Evolutionary conservation across 306 rosid species (phyloP).

Genomic region (Cicer bijugum): DNA sequence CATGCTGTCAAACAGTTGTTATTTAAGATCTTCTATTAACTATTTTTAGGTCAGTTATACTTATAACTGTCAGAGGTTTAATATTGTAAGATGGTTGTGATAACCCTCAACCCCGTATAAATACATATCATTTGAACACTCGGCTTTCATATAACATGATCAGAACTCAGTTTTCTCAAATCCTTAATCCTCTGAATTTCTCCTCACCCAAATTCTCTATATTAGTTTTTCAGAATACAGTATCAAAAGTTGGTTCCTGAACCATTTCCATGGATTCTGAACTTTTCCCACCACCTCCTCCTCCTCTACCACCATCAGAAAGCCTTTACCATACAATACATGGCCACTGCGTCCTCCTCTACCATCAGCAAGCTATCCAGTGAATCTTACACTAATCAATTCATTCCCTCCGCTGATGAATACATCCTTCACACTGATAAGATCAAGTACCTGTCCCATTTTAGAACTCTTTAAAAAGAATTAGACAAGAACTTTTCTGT

Average conservation of each 20-base stretch:
- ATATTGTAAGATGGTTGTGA: constrained; percentile 8
- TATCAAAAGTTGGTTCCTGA: not conserved
- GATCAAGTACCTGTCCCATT: not conserved
- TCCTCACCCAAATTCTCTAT: not conserved
- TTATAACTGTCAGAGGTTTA: constrained; percentile 10
- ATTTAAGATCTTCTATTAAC: not conserved
- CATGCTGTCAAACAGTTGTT: not conserved
- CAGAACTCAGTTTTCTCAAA: constrained; percentile 6
- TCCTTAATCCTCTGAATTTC: not conserved
- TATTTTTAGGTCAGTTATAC: not conserved
- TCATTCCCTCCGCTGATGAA: not conserved
- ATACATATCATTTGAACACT: constrained; percentile 3
- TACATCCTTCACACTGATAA: not conserved
- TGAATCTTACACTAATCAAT: not conserved
- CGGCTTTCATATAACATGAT: constrained; percentile 7
- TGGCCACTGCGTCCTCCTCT: not conserved
- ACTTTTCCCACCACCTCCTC: not conserved
- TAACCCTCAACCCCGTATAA: not conserved
- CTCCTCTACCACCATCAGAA: not conserved
- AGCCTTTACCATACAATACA: not conserved
- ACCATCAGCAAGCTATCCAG: not conserved
- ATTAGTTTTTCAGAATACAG: not conserved
- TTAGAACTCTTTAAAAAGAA: not conserved
- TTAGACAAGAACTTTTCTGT: not conserved
- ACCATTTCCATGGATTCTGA: not conserved